A percentile compares a stretch with the other conserved stretches of the same genome.
These are phyloP conservation scores for Pythium dissotocum DNA, from an alignment of 352 stramenopile species.

Conservation along the genomic window DNA sequence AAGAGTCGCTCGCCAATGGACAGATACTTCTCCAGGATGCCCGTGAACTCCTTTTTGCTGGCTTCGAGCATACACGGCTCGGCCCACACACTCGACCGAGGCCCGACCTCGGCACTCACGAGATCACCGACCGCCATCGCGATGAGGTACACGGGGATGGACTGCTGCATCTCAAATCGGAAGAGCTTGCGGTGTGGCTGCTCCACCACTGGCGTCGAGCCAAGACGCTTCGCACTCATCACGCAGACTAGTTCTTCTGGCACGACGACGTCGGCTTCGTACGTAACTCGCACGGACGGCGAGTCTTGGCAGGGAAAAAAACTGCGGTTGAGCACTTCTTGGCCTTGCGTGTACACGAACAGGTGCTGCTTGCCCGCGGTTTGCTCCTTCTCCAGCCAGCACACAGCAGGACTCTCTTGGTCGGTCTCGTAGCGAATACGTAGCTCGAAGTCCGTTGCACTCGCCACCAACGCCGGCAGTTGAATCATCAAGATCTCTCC, in stretches of 20 bases:
- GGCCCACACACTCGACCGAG: conserved; percentile 78
- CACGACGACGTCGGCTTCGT: conserved; percentile 91
- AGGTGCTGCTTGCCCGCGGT: conserved; percentile 74
- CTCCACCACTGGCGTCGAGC: conserved; percentile 25
- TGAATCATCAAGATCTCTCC: conserved; percentile 56
- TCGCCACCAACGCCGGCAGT: conserved; percentile 26
- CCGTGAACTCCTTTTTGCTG: conserved; percentile 71
- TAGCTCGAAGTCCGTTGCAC: conserved; percentile 37
- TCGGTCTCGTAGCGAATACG: conserved; percentile 67
- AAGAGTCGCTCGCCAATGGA: conserved; percentile 73
- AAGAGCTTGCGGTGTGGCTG: conserved; percentile 33
- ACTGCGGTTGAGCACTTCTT: conserved; percentile 85
- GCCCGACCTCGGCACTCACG: conserved; percentile 60
- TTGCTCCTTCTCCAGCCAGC: conserved; percentile 83
- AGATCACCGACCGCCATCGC: conserved; percentile 83
- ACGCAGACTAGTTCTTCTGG: conserved; percentile 90
- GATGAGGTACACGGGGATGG: conserved; percentile 84
- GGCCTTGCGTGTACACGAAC: conserved; percentile 86
- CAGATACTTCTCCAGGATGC: conserved; percentile 75
- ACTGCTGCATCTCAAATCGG: conserved; percentile 80
- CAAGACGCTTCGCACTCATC: conserved; percentile 72
- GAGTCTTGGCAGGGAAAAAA: conserved; percentile 92
- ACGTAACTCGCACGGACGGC: conserved; percentile 95
- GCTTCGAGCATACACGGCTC: conserved; percentile 82
- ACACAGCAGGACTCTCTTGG: conserved; percentile 67